These are phyloP conservation scores for Phytophthora podocarpi DNA, from an alignment of 352 stramenopile genomes.

Conservation along the genomic window DNA sequence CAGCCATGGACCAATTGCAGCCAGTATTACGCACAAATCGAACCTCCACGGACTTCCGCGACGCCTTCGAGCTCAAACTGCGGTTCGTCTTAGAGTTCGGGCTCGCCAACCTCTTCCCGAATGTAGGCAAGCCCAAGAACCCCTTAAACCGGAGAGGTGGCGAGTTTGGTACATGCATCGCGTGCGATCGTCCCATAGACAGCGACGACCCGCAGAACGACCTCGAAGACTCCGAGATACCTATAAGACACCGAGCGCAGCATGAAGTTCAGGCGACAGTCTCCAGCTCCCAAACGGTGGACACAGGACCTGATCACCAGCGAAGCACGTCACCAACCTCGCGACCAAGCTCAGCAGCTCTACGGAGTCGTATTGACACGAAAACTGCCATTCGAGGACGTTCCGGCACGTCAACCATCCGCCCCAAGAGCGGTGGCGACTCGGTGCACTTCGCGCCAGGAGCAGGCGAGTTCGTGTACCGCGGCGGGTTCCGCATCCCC, in stretches of 20 bases:
- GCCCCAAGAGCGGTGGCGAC: conserved; percentile 38
- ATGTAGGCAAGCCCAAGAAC: conserved; percentile 41
- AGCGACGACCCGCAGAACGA: conserved; percentile 20
- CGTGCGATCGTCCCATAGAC: conserved; percentile 65
- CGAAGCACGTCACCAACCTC: conserved; percentile 29
- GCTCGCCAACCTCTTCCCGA: conserved; percentile 68
- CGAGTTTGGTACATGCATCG: conserved; percentile 62
- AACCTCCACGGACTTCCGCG: conserved; percentile 47
- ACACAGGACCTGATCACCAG: conserved; percentile 39
- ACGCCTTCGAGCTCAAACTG: conserved; percentile 50
- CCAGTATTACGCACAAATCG: conserved; percentile 47
- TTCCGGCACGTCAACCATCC: conserved; percentile 37
- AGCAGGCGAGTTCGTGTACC: conserved; percentile 58
- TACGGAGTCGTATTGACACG: conserved; percentile 55
- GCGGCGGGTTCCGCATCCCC: conserved; percentile 63
- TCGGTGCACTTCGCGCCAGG: conserved; percentile 49
- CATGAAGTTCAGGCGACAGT: neutral
- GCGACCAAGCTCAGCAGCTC: conserved; percentile 18
- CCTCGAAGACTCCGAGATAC: conserved; percentile 9
- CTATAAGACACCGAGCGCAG: conserved; percentile 16
- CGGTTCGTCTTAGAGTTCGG: conserved; percentile 62
- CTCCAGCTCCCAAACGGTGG: conserved; percentile 2
- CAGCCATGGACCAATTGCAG: conserved; percentile 53
- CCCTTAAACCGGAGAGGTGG: conserved; percentile 31
- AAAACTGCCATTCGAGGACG: conserved; percentile 49